Conservation (phyloP, 176 grass and related monocot species). For the Areca catechu region DNA sequence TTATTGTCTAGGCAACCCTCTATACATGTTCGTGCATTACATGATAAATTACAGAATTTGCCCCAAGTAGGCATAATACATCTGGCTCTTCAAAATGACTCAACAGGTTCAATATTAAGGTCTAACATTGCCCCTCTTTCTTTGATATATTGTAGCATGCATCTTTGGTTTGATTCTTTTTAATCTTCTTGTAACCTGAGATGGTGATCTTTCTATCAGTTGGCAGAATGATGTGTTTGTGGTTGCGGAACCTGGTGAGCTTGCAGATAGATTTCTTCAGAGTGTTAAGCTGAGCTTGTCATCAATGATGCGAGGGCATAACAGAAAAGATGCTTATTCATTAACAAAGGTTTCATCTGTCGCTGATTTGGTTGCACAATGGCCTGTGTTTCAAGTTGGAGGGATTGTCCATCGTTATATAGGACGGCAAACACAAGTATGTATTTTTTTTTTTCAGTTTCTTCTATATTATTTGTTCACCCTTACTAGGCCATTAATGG, state of each 20-base stretch:
- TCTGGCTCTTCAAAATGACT: slow-evolving; percentile 93
- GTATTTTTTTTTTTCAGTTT: slow-evolving; percentile 6
- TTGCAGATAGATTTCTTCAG: slow-evolving; percentile 82
- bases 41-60: slow-evolving; percentile 92
- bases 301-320: slow-evolving; percentile 38
- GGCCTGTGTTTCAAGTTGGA: slow-evolving; percentile 86
- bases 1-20: slow-evolving; percentile 55
- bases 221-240: slow-evolving; percentile 99
- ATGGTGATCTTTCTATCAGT: slow-evolving; percentile 31
- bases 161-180: slow-evolving; percentile 7
- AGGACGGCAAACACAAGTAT: slow-evolving; percentile 96
- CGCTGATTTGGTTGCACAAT: slow-evolving; percentile 63
- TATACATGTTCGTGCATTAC: slow-evolving; percentile 52
- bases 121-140: slow-evolving; percentile 17
- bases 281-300: slow-evolving; percentile 79
- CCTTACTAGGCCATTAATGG: slow-evolving; percentile 12
- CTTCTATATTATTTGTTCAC: neutral
- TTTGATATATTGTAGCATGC: neutral
- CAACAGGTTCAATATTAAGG: slow-evolving; percentile 88
- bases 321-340: slow-evolving; percentile 67
- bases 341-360: slow-evolving; percentile 74
- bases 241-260: slow-evolving; percentile 91
- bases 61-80: slow-evolving; percentile 94
- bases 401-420: slow-evolving; percentile 89
- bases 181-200: neutral